Evolutionary conservation across 257 asterid genomes (phyloP), one percentile per base, ranked within the genome.

Genomic region (Lantana camara): DNA sequence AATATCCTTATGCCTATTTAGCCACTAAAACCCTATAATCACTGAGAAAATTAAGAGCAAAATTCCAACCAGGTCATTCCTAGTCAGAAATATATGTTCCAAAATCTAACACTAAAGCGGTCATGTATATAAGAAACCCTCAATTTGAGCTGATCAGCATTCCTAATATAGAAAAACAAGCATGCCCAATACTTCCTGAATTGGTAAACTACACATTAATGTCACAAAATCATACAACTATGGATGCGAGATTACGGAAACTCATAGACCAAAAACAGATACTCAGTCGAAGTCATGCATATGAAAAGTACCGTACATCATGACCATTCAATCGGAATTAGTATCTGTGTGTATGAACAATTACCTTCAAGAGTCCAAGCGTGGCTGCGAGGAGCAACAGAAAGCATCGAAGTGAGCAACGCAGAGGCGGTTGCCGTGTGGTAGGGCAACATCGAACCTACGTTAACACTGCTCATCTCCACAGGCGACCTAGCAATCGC

Each of bases 341-440:
- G 14, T 34, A 51, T 38, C 11, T 1, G 9, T 20, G 12, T 45
- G 34, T 60, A 22, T 53, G 15, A 15, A 54, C 41, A 50, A 55
- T 62, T 76, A 90, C 97, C 98, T 79, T 93, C 94, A 56, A 93
- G 72, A 64, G 85, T 80, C 98, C 97, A 93, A 52, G 91, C 94
- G 62, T 70, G 77, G 46, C 60, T 46, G 19, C 95, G 84, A 46
- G 96, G 95, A 47, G 95, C 73, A 58, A 68, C 91, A 7, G 97
- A 81, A 17, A 92, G 89, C 98, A 92, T 83, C 10, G 98, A 89
- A 71, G 82, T 92, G 51, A 92, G 86, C 71, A 89, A 59, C 12
- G 97, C 89, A 19, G 96, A 82, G 67, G 98, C 97, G 13, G 98
- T 89, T 1, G 95, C 96, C 13, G 91, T 70, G 75, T 92, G 97